phyloP scores from a whole-genome alignment of 306 rosid genomes.

The Prinsepia uniflora region DNA sequence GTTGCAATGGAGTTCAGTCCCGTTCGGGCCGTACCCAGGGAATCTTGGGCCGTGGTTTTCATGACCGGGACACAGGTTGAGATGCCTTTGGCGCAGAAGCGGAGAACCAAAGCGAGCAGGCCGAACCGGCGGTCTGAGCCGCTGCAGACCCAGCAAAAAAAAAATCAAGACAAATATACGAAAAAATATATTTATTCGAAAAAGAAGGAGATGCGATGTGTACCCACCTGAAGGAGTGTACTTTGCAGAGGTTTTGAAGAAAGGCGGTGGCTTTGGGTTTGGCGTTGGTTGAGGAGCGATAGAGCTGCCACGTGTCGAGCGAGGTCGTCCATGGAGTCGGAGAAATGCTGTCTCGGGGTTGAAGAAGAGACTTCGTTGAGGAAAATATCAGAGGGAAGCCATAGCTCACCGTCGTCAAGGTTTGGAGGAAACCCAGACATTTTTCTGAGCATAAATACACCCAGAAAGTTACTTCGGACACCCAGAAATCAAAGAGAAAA shows the following conservation, averaged over 20 bases:
- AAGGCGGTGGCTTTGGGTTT: not conserved
- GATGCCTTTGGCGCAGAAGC: not conserved
- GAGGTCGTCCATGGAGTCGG: slow-evolving; percentile 12
- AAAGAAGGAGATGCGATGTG: too few relatives aligned
- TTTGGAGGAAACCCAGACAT: slow-evolving; percentile 32
- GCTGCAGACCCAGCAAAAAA: slow-evolving; percentile 5
- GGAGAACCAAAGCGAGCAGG: not conserved
- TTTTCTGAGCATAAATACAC: not conserved
- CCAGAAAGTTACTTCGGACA: not conserved
- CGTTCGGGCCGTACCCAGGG: not conserved
- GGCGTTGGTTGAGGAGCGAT: slow-evolving; percentile 16
- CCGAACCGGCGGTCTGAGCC: slow-evolving; percentile 15
- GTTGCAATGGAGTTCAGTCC: slow-evolving; percentile 4
- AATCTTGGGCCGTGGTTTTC: not conserved
- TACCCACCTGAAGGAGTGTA: slow-evolving; percentile 10
- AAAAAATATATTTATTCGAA: too few relatives aligned
- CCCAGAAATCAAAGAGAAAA: not conserved
- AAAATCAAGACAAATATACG: too few relatives aligned
- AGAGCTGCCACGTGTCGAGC: slow-evolving; percentile 22
- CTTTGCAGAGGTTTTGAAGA: slow-evolving; percentile 5
- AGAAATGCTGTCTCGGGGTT: not conserved
- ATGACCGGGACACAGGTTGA: not conserved
- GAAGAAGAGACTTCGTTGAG: slow-evolving; percentile 13
- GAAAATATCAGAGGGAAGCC: slow-evolving; percentile 32
- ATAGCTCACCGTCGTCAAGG: slow-evolving; percentile 15